These are phyloP conservation scores for Crucihimalaya himalaica DNA, from an alignment of 345 rosid genomes.

Conservation along the genomic window DNA sequence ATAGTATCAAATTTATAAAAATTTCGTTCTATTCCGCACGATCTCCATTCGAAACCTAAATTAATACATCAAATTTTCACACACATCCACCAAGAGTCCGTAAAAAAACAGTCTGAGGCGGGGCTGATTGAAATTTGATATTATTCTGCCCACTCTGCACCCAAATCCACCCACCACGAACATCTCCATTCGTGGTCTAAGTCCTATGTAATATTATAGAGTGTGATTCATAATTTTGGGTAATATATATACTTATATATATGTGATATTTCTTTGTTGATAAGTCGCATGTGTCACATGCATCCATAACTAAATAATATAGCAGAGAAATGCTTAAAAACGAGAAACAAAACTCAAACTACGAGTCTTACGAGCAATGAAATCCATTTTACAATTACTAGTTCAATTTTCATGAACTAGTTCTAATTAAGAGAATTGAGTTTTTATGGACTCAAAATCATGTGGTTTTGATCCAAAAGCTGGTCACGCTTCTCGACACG, in stretches of 20 bases:
- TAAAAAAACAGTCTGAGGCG: not conserved
- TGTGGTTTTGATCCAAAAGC: not conserved
- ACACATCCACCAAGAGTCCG: not conserved
- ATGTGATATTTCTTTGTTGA: too few relatives aligned
- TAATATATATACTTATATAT: not conserved
- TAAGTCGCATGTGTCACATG: too few relatives aligned
- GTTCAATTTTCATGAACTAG: not conserved
- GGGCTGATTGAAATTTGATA: not conserved
- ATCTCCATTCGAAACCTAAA: too few relatives aligned
- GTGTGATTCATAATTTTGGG: not conserved
- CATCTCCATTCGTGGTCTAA: not conserved
- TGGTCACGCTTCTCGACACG: not conserved
- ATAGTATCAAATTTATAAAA: too few relatives aligned
- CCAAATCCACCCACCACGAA: not conserved
- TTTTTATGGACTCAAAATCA: not conserved
- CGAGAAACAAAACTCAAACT: not conserved
- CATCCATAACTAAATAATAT: not conserved
- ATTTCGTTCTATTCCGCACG: too few relatives aligned
- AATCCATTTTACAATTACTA: not conserved
- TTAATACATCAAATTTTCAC: too few relatives aligned
- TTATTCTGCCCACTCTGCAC: not conserved
- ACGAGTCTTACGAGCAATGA: not conserved
- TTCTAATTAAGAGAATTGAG: not conserved
- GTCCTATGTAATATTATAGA: not conserved
- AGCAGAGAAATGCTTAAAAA: not conserved